These are phyloP conservation scores for Angomonas ambiguus DNA, from an alignment of 208 protist species.

Conservation along the genomic window DNA sequence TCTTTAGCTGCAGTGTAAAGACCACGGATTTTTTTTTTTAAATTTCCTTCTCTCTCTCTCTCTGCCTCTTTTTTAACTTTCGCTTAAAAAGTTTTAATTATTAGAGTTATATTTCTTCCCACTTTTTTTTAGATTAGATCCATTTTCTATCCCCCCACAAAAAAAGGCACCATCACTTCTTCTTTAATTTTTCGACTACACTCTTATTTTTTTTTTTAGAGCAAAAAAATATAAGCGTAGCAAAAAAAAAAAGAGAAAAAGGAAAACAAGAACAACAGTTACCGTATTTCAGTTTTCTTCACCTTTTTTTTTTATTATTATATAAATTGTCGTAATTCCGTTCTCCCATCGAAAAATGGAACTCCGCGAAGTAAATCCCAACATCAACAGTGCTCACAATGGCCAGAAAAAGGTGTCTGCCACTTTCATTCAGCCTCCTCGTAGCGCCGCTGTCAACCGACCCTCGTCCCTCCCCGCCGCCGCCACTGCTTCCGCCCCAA, in stretches of 20 bases:
- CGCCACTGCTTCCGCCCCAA: neutral
- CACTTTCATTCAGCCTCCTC: slow-evolving; percentile 60
- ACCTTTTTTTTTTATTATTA: slow-evolving; percentile 9
- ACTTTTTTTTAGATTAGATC: slow-evolving; percentile 14
- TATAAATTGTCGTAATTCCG: neutral
- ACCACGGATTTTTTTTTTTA: too few species aligned
- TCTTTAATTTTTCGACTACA: neutral
- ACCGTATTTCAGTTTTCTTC: too few species aligned
- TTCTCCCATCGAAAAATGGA: too few species aligned
- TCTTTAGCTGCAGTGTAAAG: too few species aligned
- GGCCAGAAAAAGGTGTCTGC: slow-evolving; percentile 20
- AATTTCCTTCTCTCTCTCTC: slow-evolving; percentile 4
- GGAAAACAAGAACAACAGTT: too few species aligned
- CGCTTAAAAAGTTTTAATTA: slow-evolving; percentile 9
- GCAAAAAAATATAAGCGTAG: neutral
- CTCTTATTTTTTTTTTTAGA: slow-evolving; percentile 10
- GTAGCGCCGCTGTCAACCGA: slow-evolving; percentile 21
- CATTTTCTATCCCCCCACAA: neutral
- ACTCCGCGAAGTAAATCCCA: slow-evolving; percentile 40
- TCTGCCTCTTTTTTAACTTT: slow-evolving; percentile 6
- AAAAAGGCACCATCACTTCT: too few species aligned
- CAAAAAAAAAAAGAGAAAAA: too few species aligned
- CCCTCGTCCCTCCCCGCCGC: neutral
- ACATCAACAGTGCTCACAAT: slow-evolving; percentile 10
- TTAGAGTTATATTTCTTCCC: neutral